These are phyloP conservation scores for Lathyrus tuberosus DNA, from an alignment of 306 rosid species.

Conservation along the genomic window DNA sequence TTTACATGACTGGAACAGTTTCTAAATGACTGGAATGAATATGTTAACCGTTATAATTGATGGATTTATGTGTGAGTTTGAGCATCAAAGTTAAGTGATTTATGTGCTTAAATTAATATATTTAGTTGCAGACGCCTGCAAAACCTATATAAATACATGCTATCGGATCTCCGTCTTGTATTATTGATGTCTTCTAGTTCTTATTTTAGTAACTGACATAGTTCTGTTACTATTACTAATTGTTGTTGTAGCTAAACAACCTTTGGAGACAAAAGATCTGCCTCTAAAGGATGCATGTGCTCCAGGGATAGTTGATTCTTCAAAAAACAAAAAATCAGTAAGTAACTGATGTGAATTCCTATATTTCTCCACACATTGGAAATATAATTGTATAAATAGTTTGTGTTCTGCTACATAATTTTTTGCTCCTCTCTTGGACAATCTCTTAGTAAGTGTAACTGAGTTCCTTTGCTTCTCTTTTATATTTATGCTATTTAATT, in stretches of 20 bases:
- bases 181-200: slow-evolving; percentile 16
- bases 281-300: slow-evolving; percentile 49
- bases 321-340: slow-evolving; percentile 70
- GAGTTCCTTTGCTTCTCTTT: background rate
- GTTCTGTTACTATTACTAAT: slow-evolving; percentile 36
- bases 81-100: slow-evolving; percentile 3
- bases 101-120: slow-evolving; percentile 7
- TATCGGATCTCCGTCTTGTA: slow-evolving; percentile 22
- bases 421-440: background rate
- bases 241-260: slow-evolving; percentile 53
- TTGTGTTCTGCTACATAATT: slow-evolving; percentile 1
- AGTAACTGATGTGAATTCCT: slow-evolving; percentile 43
- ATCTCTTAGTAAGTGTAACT: background rate
- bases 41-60: slow-evolving; percentile 3
- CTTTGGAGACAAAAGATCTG: slow-evolving; percentile 46
- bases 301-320: slow-evolving; percentile 49
- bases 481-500: slow-evolving; percentile 20
- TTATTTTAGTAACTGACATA: slow-evolving; percentile 39
- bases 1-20: background rate
- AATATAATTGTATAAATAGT: background rate
- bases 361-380: slow-evolving; percentile 10
- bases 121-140: no score
- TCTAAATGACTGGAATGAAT: slow-evolving; percentile 19
- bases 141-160: background rate
- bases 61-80: slow-evolving; percentile 23